Conservation (phyloP, 768 basidiomycete species). For the Russula sp. region DNA sequence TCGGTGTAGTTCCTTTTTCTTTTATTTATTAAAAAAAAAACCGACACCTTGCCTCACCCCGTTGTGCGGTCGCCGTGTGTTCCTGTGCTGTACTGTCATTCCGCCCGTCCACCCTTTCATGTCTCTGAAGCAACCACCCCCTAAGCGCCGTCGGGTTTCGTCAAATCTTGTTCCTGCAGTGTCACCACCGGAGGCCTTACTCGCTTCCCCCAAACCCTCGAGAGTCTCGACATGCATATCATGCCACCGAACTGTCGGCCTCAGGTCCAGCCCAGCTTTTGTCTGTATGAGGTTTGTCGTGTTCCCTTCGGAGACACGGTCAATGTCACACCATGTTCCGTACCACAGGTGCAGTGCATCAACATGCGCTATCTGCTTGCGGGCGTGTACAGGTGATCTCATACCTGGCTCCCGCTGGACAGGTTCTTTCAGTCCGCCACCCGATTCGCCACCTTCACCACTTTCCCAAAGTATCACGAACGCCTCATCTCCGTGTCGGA, state of each 20-base stretch:
- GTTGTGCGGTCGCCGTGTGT: not conserved
- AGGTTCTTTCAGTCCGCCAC: constrained; percentile 31
- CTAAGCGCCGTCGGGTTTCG: constrained; percentile 13
- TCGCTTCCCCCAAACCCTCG: constrained; percentile 1
- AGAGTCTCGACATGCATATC: constrained; percentile 5
- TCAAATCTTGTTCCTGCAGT: not conserved
- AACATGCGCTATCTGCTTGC: constrained; percentile 42
- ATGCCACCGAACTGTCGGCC: constrained; percentile 12
- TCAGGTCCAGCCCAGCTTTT: constrained; percentile 11
- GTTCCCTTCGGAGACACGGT: not conserved
- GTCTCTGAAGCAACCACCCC: not conserved
- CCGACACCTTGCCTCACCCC: no score
- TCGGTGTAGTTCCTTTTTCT: constrained; percentile 22
- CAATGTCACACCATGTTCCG: not conserved
- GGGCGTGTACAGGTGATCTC: constrained; percentile 37
- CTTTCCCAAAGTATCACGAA: constrained; percentile 26
- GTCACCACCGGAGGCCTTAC: not conserved
- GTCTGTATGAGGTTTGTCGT: constrained; percentile 13
- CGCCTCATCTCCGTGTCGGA: not conserved
- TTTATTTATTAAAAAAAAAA: not conserved
- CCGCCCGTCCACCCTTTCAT: not conserved
- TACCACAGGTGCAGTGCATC: constrained; percentile 35
- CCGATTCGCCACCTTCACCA: constrained; percentile 30
- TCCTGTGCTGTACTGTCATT: not conserved
- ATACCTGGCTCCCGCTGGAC: constrained; percentile 30